Evolutionary conservation across 495 filamentous ascomycete species (phyloP), one percentile per base, ranked within the genome.

Genomic region (Penicillium psychrofluorescens): DNA sequence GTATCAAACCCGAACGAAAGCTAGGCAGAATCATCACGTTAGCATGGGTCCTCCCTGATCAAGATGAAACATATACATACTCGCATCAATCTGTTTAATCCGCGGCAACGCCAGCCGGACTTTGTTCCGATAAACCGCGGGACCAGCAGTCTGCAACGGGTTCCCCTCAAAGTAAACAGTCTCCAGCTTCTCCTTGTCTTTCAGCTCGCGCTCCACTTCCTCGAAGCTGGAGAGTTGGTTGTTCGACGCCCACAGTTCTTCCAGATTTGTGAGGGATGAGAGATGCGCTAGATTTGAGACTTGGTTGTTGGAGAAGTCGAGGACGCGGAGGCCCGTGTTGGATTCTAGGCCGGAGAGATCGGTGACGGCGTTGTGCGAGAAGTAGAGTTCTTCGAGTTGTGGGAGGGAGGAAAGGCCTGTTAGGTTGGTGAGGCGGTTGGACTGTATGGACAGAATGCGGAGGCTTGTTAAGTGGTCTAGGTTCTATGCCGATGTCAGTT

Each of bases 111-210:
- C 84, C 64, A 99, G 66, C 50, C 80, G 74, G 27, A 99, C 79
- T 69, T 99, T 97, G 59, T 95, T 95, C 59, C 94, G 74, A 65
- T 99, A 99, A 40, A 95, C 59, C 13, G 81, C 84, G 33, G 81
- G 81, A 22, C 74, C 77, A 45, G 72, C 79, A 51, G 73, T 72
- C 70, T 97, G 90, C 55, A 99, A 59, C 36, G 92, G 92, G 56
- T 95, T 96, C 0, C 89, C 90, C 63, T 99, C 92, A 56, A 99
- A 94, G 62, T 99, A 99, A 22, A 99, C 91, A 2, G 94, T 97
- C 46, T 84, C 74, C 55, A 99, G 66, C 35, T 83, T 71, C 61
- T 86, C 68, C 67, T 90, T 94, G 50, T 87, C 83, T 45, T 59
- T 74, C 40, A 97, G 66, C 63, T 88, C 80, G 44, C 75, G 71